Evolutionary conservation across 2,329 filamentous ascomycete genomes (phyloP), one percentile per base, ranked within the genome.

Genomic region (Fusarium poae): DNA sequence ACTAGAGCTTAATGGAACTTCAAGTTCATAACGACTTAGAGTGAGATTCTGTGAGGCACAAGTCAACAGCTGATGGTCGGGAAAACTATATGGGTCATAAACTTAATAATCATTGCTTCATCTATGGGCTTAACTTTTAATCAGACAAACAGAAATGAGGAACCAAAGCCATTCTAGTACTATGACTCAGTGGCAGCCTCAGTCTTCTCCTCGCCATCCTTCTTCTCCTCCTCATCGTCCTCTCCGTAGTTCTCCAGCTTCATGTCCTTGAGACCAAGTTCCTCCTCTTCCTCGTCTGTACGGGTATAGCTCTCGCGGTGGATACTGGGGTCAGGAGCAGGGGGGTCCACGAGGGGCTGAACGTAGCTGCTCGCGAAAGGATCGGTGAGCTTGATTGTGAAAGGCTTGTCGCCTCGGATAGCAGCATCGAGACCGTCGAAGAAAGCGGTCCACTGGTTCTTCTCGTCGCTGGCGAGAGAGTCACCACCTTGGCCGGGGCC

Each of bases 281-380:
- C 93, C 75, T 99, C 96, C 80, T 97, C 93, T 77, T 99, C 96
- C 78, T 97, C 92, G 0, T 91, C 89, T 1, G 95, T 97, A 64
- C 96, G 87, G 62, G 92, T 88, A 78, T 99, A 99, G 30, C 92
- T 91, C 80, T 93, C 92, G 4, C 88, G 85, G 59, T 86, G 89
- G 77, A 99, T 91, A 80, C 96, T 91, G 18, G 91, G 91, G 76
- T 99, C 96, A 0, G 83, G 81, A 46, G 85, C 75, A 34, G 83
- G 83, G 3, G 92, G 91, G 70, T 94, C 91, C 25, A 93, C 92
- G 63, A 97, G 85, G 74, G 94, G 93, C 82, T 99, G 96, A 45
- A 99, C 92, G 77, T 97, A 99, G 76, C 93, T 97, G 78, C 92
- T 92, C 13, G 94, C 96, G 67, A 98, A 83, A 1, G 96, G 96